These are phyloP conservation scores for Erigeron philadelphicus DNA, from an alignment of 140 eudicot species.

Conservation along the genomic window DNA sequence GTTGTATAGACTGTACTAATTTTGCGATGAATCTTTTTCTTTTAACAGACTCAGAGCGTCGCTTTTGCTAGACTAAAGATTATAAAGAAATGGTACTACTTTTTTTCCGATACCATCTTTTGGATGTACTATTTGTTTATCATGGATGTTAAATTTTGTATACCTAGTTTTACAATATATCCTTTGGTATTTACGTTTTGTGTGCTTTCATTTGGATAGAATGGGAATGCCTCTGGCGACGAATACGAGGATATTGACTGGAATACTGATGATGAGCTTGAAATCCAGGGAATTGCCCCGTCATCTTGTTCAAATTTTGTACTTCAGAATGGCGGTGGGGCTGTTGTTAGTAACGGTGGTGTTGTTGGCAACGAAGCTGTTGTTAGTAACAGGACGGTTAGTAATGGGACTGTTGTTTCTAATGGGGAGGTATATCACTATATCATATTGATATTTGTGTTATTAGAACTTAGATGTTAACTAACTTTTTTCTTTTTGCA, in stretches of 20 bases:
- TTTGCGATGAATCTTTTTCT: conserved; percentile 2
- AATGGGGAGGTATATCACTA: conserved; percentile 40
- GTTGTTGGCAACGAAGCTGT: background rate
- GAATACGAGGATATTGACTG: conserved; percentile 52
- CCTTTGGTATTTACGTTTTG: background rate
- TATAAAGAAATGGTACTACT: conserved; percentile 36
- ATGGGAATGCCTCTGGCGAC: conserved; percentile 41
- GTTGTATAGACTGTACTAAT: conserved; percentile 17
- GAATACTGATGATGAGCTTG: conserved; percentile 62
- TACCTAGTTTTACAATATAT: background rate
- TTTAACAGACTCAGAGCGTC: conserved; percentile 34
- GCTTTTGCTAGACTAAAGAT: conserved; percentile 19
- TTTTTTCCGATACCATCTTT: conserved; percentile 2
- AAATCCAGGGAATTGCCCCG: conserved; percentile 36
- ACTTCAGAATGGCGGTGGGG: conserved; percentile 24
- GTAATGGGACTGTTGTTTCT: background rate
- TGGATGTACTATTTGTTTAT: background rate
- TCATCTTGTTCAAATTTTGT: conserved; percentile 32
- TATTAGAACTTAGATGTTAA: background rate
- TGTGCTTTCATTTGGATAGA: conserved; percentile 30
- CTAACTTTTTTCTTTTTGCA: conserved; percentile 9
- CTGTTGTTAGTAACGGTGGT: conserved; percentile 26
- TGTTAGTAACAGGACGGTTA: no score
- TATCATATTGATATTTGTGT: background rate
- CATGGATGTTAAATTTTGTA: background rate